These are phyloP conservation scores for Yarrowia sp. DNA, from an alignment of 805 yeast species.

Conservation along the genomic window DNA sequence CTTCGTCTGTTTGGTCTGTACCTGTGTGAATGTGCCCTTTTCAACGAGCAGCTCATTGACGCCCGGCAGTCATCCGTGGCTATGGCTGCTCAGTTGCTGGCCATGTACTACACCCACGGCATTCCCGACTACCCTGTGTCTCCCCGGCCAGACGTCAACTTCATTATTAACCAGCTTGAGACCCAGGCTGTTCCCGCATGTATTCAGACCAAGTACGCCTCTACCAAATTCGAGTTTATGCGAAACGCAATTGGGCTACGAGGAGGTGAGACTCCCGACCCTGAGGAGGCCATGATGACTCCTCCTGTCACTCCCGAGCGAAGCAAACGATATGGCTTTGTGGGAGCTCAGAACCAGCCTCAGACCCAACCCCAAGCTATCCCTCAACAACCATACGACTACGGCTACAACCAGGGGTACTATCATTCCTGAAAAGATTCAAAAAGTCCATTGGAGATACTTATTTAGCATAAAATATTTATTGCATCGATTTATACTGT, in stretches of 20 bases:
- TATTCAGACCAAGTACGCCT: constrained; percentile 16
- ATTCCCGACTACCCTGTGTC: constrained; percentile 20
- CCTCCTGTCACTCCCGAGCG: constrained; percentile 25
- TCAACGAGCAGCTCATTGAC: constrained; percentile 13
- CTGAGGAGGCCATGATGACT: constrained; percentile 4
- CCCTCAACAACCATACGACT: constrained; percentile 1
- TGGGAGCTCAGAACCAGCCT: constrained; percentile 14
- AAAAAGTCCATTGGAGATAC: neutral
- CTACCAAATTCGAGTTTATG: constrained; percentile 21
- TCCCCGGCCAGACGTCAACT: constrained; percentile 23
- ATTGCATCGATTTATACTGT: constrained; percentile 17
- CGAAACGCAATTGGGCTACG: constrained; percentile 7
- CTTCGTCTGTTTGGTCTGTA: constrained; percentile 4
- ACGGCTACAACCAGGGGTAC: constrained; percentile 7
- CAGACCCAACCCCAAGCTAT: neutral
- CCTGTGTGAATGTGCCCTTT: constrained; percentile 21
- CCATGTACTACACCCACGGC: constrained; percentile 20
- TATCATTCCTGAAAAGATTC: neutral
- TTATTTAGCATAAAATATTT: constrained; percentile 21
- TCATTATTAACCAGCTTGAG: constrained; percentile 23
- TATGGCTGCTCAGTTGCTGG: constrained; percentile 24
- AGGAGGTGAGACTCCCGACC: constrained; percentile 17
- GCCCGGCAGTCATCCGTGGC: constrained; percentile 16
- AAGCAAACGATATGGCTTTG: constrained; percentile 1
- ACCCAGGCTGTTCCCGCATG: constrained; percentile 17